Evolutionary conservation across 2,329 filamentous ascomycete species (phyloP), one percentile per base, ranked within the genome.

Genomic region (Zymoseptoria tritici): DNA sequence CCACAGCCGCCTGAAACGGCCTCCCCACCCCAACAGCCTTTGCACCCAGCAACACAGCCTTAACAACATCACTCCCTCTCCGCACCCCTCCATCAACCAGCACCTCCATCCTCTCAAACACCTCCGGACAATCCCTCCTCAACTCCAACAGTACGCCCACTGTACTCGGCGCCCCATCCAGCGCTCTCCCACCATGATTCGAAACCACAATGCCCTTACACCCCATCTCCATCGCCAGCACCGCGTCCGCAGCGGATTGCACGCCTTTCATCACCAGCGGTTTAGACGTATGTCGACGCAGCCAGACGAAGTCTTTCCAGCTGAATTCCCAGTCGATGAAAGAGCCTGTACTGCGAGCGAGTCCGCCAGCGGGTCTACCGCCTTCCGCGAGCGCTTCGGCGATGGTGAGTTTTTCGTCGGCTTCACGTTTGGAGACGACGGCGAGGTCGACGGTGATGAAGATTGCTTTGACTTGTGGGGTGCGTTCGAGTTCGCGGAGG

Each of bases 21-120:
- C 86, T 74, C 0, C 86, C 86, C 13, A 89, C 75, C 0, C 85
- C 85, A 0, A 77, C 85, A 0, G 81, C 85, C 60, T 75, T 83
- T 0, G 85, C 86, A 0, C 86, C 86, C 0, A 89, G 74, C 56
- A 83, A 85, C 11, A 89, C 66, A 0, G 85, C 85, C 71, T 89
- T 89, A 65, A 89, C 78, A 2, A 89, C 81, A 67, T 89, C 86
- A 0, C 83, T 83, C 0, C 86, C 86, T 21, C 85, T 75, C 16
- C 79, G 78, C 22, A 89, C 78, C 0, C 86, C 86, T 0, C 86
- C 85, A 62, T 89, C 86, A 6, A 89, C 74, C 57, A 80, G 83
- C 0, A 89, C 81, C 63, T 87, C 83, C 73, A 88, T 78, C 60
- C 73, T 74, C 31, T 81, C 78, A 54, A 88, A 84, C 0, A 89